Evolutionary conservation across 257 asterid genomes (phyloP), one percentile per base, ranked within the genome.

Genomic region (Lantana camara): DNA sequence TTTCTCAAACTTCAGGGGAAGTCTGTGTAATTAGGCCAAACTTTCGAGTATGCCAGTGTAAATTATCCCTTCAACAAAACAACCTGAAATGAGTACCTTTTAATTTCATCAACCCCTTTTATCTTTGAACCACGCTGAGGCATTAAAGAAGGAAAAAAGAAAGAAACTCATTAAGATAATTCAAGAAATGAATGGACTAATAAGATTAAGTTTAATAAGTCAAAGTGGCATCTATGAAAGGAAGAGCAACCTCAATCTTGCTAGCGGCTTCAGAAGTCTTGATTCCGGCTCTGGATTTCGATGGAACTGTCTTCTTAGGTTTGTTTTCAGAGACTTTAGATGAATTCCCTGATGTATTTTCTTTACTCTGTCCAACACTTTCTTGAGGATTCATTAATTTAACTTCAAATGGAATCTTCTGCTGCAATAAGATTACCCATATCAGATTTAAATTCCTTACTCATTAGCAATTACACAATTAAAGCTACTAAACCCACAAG

Each of bases 51-150:
- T n/a, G n/a, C n/a, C n/a, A n/a, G n/a, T n/a, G n/a, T n/a, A n/a
- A n/a, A n/a, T n/a, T n/a, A n/a, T n/a, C n/a, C n/a, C n/a, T n/a
- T n/a, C n/a, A n/a, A n/a, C n/a, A n/a, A n/a, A n/a, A n/a, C n/a
- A n/a, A n/a, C n/a, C n/a, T n/a, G n/a, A 71, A 20, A 3, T 12
- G 13, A 7, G 24, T 82, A 86, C 95, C 91, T 86, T 60, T 49
- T 83, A 59, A 67, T 69, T 69, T 66, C 64, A 15, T 22, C 15
- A n/a, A 23, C 60, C 9, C 66, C 61, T 46, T 65, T 79, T 22
- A 57, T 35, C 75, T 66, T 74, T 54, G 82, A 51, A 50, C 50
- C 64, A 21, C 30, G 67, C 90, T 86, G 73, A n/a, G 47, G 5
- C 20, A 20, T n/a, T n/a, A n/a, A n/a, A n/a, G n/a, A 41, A 40